Base-by-base conservation (phyloP, 805 yeast genomes). In the Candida maesae region DNA sequence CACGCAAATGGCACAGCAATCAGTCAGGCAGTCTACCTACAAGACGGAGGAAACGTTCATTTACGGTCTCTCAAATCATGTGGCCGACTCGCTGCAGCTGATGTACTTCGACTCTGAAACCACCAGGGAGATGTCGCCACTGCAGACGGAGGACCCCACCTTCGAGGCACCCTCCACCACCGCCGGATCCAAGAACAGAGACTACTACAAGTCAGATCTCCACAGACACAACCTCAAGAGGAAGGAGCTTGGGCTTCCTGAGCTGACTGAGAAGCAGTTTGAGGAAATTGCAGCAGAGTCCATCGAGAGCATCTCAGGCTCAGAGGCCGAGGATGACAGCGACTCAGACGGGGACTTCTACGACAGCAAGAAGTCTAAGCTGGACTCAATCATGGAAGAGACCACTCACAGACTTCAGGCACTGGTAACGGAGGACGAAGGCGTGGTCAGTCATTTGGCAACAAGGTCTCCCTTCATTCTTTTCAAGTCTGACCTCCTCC, bases 381-480 rank as follows among this genome's bases (percentile, higher is more conserved):
- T 25, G 8, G 28, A 25, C 12, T 8, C 28, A 10, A 25, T 25
- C 12, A 9, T 25, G 28, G 28, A 25, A 25, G 28, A 25, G 35
- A 49, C 51, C 32, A 43, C 52, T 15, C 42, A 44, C 27, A 36
- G 46, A 27, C 26, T 54, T 24, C 39, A 51, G 24, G 12, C 52
- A 12, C 38, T 52, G 14, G 51, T 52, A 2, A 59, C 53, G 10
- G 10, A 21, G 24, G 24, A 21, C 2, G 61, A 56, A 1, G 14
- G 70, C 58, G 18, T 60, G 62, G 20, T 71, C 27, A 73, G 82
- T 53, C 78, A 71, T 53, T 55, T 84, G 45, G 78, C 82, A 42
- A 80, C 91, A 0, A 76, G 79, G 51, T 79, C 95, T 0, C 89
- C 96, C 0, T 76, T 64, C 39, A 70, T 86, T 1, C 64, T 76